Evolutionary conservation across 345 rosid genomes (phyloP), one percentile per base, ranked within the genome.

Genomic region (Camelina laxa): DNA sequence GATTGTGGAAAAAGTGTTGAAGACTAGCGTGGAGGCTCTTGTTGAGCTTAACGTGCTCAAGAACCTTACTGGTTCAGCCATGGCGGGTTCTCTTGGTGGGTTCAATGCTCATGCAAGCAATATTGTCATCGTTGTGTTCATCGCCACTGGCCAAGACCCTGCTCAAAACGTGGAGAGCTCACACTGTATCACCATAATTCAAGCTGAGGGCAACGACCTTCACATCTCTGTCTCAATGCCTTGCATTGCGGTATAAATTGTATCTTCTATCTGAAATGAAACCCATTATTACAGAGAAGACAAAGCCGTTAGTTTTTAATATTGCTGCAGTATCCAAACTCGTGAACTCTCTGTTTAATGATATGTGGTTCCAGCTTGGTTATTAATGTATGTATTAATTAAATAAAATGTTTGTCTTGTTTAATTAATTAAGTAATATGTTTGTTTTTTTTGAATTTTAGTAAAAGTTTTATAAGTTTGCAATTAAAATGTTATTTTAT

Each of bases 131-230:
- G 93, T 91, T 41, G 64, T 90, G 31, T 90, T 74, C 60, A 67
- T 90, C 24, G 96, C 93, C 31, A 90, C 91, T 7, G 96, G 96
- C 12, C 96, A 90, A 78, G 96, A 90, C 59, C 93, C 96, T 5
- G 96, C 93, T 27, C 93, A 90, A 70, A 90, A 90, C 50, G 86
- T 90, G 15, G 96, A 90, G 79, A 90, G 96, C 58, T 90, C 96
- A 67, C 88, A 88, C 55, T 90, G 96, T 75, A 82, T 90, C 27
- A 90, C 93, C 66, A 73, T 85, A 88, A 82, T 90, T 85, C 88
- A 84, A 82, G 76, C 89, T 8, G 53, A 79, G 17, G 93, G 91
- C 67, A 70, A 88, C 54, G 91, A 88, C 47, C 88, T 90, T 48
- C 93, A 90, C 65, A 44, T 88, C 65, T 88, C 93, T 27, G 96